phyloP scores from a whole-genome alignment of 768 basidiomycete species.

The Coprinopsis sp. region DNA sequence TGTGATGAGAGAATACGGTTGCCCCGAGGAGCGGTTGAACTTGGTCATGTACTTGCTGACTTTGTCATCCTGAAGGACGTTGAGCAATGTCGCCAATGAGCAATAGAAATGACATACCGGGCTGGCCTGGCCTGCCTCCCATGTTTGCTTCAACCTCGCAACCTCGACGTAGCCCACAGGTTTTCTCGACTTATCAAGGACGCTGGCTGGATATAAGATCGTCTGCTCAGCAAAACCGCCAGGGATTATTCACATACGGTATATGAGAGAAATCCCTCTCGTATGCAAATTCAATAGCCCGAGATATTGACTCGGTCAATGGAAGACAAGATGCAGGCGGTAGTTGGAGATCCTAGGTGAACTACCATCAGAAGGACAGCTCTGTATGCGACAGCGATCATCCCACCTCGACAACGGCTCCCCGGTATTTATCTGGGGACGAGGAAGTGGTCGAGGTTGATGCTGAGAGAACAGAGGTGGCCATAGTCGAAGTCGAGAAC shows the following conservation, averaged over 20 bases:
- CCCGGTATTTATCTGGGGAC: conserved; percentile 62
- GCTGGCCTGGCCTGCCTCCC: conserved; percentile 68
- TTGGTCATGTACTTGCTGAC: conserved; percentile 67
- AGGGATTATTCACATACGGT: conserved; percentile 54
- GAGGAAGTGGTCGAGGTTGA: background rate
- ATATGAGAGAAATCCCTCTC: conserved; percentile 94
- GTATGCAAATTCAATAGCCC: conserved; percentile 83
- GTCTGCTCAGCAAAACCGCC: background rate
- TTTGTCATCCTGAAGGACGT: conserved; percentile 53
- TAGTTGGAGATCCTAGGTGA: conserved; percentile 67
- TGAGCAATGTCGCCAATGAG: background rate
- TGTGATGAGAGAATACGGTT: conserved; percentile 77
- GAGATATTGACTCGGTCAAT: conserved; percentile 60
- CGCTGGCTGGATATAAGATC: conserved; percentile 40
- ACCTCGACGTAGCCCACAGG: conserved; percentile 87
- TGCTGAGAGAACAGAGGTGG: background rate
- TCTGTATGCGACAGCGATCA: background rate
- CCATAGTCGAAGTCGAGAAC: background rate
- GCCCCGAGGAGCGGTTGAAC: conserved; percentile 59
- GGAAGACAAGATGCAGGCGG: conserved; percentile 86
- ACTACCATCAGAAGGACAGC: background rate
- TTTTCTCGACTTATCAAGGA: conserved; percentile 65
- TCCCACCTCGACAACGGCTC: conserved; percentile 84
- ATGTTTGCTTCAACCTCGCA: conserved; percentile 65
- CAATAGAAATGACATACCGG: conserved; percentile 46